Evolutionary conservation across 2,329 filamentous ascomycete genomes (phyloP).

Genomic region (Diatrype stigma): DNA sequence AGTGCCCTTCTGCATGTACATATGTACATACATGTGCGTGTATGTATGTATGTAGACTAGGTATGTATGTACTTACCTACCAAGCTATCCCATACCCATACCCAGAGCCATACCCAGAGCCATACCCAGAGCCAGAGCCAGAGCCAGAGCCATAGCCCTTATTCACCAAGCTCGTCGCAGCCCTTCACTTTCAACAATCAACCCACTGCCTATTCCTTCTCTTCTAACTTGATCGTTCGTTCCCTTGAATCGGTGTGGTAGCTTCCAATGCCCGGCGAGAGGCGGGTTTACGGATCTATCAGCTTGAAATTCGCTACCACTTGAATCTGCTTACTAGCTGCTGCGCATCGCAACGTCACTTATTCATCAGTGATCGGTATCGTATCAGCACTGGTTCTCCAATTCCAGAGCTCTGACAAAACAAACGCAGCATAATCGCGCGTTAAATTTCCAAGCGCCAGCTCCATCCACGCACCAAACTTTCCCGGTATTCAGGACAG

Average conservation of each 20-base stretch:
- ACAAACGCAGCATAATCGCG: constrained; percentile 43
- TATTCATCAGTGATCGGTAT: not conserved
- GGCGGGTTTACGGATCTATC: not conserved
- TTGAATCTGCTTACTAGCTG: not conserved
- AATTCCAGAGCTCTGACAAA: constrained; percentile 27
- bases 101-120: no score
- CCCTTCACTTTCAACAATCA: not conserved
- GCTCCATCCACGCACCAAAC: constrained; percentile 7
- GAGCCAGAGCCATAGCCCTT: not conserved
- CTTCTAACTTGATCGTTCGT: not conserved
- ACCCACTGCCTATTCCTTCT: not conserved
- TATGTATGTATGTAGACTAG: no score
- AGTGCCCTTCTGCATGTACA: no score
- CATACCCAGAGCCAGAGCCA: no score
- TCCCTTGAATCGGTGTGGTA: not conserved
- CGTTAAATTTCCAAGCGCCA: constrained; percentile 40
- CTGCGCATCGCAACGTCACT: not conserved
- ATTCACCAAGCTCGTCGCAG: not conserved
- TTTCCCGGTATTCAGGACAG: not conserved
- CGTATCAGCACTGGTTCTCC: not conserved
- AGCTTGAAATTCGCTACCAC: not conserved
- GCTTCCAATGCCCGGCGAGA: not conserved
- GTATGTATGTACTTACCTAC: not conserved
- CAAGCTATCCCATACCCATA: not conserved
- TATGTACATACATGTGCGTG: no score